These are phyloP conservation scores for Dactylellina cionopaga DNA, from an alignment of 2,329 filamentous ascomycete genomes.

Conservation along the genomic window DNA sequence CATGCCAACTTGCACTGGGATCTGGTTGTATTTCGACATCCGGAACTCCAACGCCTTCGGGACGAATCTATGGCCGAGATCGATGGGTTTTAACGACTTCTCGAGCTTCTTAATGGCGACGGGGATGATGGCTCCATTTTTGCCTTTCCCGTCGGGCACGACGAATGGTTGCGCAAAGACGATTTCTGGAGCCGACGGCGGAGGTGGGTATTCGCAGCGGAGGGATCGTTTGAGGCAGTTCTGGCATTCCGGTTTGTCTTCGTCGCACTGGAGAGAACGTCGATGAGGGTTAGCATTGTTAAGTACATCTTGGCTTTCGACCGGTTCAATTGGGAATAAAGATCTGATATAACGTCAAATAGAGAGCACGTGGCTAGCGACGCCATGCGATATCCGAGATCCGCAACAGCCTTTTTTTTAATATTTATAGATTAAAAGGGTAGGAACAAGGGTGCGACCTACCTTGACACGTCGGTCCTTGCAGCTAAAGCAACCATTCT, in stretches of 20 bases:
- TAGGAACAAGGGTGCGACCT: slow-evolving; percentile 19
- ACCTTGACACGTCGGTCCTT: slow-evolving; percentile 51
- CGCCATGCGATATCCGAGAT: neutral
- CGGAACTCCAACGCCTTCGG: slow-evolving; percentile 44
- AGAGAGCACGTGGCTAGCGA: slow-evolving; percentile 12
- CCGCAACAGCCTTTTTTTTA: neutral
- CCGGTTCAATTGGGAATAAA: neutral
- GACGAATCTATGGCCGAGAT: slow-evolving; percentile 33
- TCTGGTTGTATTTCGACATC: slow-evolving; percentile 52
- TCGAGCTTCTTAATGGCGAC: slow-evolving; percentile 46
- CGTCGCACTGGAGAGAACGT: slow-evolving; percentile 26
- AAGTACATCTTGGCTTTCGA: neutral
- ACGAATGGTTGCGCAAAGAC: slow-evolving; percentile 48
- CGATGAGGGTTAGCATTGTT: slow-evolving; percentile 4
- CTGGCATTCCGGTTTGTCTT: slow-evolving; percentile 47
- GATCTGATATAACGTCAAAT: neutral
- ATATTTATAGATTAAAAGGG: too few species aligned
- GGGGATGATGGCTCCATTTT: slow-evolving; percentile 22
- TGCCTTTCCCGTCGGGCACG: slow-evolving; percentile 20
- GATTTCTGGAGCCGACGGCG: slow-evolving; percentile 49
- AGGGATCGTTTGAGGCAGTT: slow-evolving; percentile 47
- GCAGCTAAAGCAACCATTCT: slow-evolving; percentile 51
- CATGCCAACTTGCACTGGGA: slow-evolving; percentile 48
- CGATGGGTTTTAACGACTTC: slow-evolving; percentile 46
- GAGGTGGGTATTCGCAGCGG: slow-evolving; percentile 50